Evolutionary conservation across 352 stramenopile genomes (phyloP), one percentile per base, ranked within the genome.

Genomic region (Phytopythium kandeliae): DNA sequence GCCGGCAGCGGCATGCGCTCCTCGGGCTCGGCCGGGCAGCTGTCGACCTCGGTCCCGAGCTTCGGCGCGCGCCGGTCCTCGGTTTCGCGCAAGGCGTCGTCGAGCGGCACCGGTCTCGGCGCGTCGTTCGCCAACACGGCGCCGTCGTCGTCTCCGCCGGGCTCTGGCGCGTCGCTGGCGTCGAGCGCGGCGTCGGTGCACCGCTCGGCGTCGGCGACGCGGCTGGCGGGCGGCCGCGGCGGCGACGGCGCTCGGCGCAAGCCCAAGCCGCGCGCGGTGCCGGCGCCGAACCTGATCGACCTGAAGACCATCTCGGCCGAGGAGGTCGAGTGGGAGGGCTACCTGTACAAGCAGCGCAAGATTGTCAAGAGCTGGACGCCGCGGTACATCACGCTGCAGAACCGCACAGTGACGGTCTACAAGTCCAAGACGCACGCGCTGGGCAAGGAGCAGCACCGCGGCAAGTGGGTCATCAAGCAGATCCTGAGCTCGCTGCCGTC

Each of bases 331-430:
- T 95, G 84, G 84, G 84, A 95, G 55, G 84, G 84, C 2, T 95
- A 95, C 54, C 54, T 95, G 15, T 95, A 92, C 71, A 95, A 95
- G 65, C 84, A 95, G 59, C 79, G 81, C 57, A 91, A 92, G 67
- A 80, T 95, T 55, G 84, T 95, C 48, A 92, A 92, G 71, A 92
- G 79, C 69, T 95, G 84, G 84, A 91, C 77, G 41, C 81, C 79
- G 38, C 78, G 84, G 2, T 95, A 95, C 63, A 88, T 92, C 48
- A 95, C 81, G 59, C 63, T 95, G 33, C 72, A 90, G 63, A 89
- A 90, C 62, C 69, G 77, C 46, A 87, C 78, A 10, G 53, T 92
- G 33, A 84, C 81, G 11, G 78, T 91, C 31, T 95, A 92, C 74
- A 92, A 92, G 69, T 84, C 71, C 62, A 94, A 94, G 64, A 85